phyloP scores from a whole-genome alignment of 257 asterid genomes.

The Solanum habrochaites region DNA sequence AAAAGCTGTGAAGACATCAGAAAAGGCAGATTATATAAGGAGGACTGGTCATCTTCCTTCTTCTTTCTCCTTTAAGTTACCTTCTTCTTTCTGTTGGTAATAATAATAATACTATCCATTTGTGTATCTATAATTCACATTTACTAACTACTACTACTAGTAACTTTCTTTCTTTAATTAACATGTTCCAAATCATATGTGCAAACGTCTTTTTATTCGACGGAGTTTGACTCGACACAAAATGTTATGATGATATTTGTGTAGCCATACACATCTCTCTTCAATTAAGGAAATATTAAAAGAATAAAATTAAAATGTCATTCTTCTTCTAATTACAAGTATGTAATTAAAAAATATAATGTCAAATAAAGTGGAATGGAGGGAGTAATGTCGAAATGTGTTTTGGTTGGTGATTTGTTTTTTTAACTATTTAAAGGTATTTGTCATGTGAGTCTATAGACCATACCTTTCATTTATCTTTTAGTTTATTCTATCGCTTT shows the following conservation, averaged over 20 bases:
- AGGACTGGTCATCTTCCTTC: slow-evolving; percentile 70
- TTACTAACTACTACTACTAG: background rate
- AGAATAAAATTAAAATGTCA: background rate
- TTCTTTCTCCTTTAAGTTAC: slow-evolving; percentile 48
- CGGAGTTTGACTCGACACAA: background rate
- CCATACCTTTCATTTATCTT: background rate
- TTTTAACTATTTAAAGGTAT: background rate
- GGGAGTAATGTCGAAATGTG: background rate
- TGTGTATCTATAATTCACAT: background rate
- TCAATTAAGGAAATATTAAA: background rate
- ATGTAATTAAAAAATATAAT: background rate
- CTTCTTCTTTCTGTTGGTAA: slow-evolving; percentile 44
- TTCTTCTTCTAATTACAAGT: background rate
- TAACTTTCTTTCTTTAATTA: background rate
- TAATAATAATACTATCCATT: background rate
- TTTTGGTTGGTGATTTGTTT: background rate
- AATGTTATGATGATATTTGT: background rate
- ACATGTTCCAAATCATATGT: background rate
- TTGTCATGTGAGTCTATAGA: background rate
- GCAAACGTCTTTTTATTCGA: background rate
- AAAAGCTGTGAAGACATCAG: slow-evolving; percentile 55
- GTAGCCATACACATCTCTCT: background rate
- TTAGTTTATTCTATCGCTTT: no score
- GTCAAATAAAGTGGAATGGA: background rate
- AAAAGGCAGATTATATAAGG: slow-evolving; percentile 65